phyloP scores from a whole-genome alignment of 192 early-diverging fungal species.

The Irineochytrium annulatum region DNA sequence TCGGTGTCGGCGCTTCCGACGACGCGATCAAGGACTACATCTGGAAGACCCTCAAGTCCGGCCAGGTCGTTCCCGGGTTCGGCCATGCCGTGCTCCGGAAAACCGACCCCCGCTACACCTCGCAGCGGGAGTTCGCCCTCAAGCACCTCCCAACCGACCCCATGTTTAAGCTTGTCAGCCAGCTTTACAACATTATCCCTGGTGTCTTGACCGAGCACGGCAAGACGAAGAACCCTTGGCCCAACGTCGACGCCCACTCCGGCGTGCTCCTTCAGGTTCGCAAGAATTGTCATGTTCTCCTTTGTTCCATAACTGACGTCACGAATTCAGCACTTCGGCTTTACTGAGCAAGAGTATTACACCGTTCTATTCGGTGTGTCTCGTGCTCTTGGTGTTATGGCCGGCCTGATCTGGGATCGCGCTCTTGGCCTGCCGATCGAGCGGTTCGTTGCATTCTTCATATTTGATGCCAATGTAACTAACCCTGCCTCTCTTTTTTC shows the following conservation, averaged over 20 bases:
- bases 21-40: slow-evolving; percentile 94
- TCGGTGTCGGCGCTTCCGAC: slow-evolving; percentile 83
- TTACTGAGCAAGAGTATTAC: slow-evolving; percentile 99
- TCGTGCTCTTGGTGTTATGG: slow-evolving; percentile 91
- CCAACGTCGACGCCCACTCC: slow-evolving; percentile 99
- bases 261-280: slow-evolving; percentile 79
- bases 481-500: neutral
- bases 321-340: slow-evolving; percentile 76
- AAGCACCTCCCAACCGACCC: slow-evolving; percentile 96
- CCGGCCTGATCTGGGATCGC: slow-evolving; percentile 97
- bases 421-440: slow-evolving; percentile 92
- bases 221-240: slow-evolving; percentile 99
- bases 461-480: neutral
- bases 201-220: slow-evolving; percentile 96
- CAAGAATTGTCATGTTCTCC: neutral
- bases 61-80: slow-evolving; percentile 97
- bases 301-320: neutral
- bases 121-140: slow-evolving; percentile 97
- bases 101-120: slow-evolving; percentile 97
- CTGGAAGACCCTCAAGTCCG: slow-evolving; percentile 91
- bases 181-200: slow-evolving; percentile 96
- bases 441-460: slow-evolving; percentile 33
- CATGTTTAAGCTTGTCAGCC: slow-evolving; percentile 93
- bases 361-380: slow-evolving; percentile 99
- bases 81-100: slow-evolving; percentile 97